Conservation (phyloP, 345 rosid species). For the Sonneratia caseolaris region DNA sequence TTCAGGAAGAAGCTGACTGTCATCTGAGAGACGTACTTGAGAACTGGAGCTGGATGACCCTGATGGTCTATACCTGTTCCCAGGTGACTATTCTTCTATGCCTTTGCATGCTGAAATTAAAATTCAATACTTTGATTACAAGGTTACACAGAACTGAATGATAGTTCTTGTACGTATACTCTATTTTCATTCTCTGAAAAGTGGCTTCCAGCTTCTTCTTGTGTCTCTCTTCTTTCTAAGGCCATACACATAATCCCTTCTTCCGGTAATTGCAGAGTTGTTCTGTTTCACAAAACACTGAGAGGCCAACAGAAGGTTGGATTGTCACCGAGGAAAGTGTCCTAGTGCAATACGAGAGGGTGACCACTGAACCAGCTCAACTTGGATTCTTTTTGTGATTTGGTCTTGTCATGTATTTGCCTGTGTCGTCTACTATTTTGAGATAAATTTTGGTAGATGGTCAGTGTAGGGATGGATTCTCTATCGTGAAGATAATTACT, state of each 20-base stretch:
- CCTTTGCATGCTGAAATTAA: background rate
- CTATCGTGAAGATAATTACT: background rate
- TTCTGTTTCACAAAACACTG: slow-evolving; percentile 15
- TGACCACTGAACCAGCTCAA: slow-evolving; percentile 22
- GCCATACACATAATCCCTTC: background rate
- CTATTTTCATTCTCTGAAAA: background rate
- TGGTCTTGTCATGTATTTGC: background rate
- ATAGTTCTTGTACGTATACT: background rate
- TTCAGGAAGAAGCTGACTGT: slow-evolving; percentile 53
- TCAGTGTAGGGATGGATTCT: background rate
- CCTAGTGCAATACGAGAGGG: slow-evolving; percentile 47
- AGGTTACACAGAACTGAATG: background rate
- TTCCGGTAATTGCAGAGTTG: slow-evolving; percentile 45
- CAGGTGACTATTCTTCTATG: slow-evolving; percentile 30
- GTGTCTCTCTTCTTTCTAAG: background rate
- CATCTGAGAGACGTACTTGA: slow-evolving; percentile 35
- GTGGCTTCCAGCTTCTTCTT: background rate
- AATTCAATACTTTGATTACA: background rate
- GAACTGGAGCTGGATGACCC: slow-evolving; percentile 88
- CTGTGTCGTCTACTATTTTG: background rate
- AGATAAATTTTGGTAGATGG: background rate
- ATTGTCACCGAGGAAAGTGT: slow-evolving; percentile 44
- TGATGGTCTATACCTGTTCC: slow-evolving; percentile 64
- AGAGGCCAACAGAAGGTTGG: slow-evolving; percentile 33
- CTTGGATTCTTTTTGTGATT: slow-evolving; percentile 31